Conservation (phyloP, 768 basidiomycete genomes). For the Tulasnella sp. region DNA sequence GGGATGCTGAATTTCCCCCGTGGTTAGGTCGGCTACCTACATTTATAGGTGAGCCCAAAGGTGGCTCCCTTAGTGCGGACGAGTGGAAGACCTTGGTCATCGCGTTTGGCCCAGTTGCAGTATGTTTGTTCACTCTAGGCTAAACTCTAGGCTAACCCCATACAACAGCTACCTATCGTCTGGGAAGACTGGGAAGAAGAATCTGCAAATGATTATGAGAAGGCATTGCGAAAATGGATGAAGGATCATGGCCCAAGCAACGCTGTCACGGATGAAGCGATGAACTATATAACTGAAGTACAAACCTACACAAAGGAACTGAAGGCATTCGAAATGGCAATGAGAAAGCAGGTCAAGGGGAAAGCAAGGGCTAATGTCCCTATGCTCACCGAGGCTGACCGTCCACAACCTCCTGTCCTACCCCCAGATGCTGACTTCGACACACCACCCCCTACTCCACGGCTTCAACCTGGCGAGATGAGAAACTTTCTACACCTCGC, state of each 20-base stretch:
- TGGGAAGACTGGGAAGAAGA: slow-evolving; percentile 20
- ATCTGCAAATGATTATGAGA: slow-evolving; percentile 10
- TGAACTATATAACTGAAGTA: no score
- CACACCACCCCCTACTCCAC: no score
- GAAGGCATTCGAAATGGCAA: no score
- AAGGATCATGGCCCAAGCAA: neutral
- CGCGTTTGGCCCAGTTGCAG: neutral
- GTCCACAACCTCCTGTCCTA: no score
- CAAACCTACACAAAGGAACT: no score
- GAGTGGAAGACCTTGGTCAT: slow-evolving; percentile 23
- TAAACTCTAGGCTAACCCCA: neutral
- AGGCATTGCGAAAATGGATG: slow-evolving; percentile 6
- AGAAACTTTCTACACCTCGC: slow-evolving; percentile 21
- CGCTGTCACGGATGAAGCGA: neutral
- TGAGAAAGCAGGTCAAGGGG: no score
- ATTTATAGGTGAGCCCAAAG: slow-evolving; percentile 26
- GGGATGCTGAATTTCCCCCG: slow-evolving; percentile 24
- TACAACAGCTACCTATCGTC: slow-evolving; percentile 23
- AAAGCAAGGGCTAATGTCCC: no score
- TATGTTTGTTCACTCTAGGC: neutral
- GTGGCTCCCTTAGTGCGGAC: slow-evolving; percentile 29
- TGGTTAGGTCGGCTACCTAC: slow-evolving; percentile 25
- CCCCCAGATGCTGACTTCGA: no score
- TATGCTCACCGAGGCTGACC: no score
- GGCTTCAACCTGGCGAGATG: slow-evolving; percentile 5